Evolutionary conservation across 345 rosid genomes (phyloP).

Genomic region (Noccaea caerulescens): DNA sequence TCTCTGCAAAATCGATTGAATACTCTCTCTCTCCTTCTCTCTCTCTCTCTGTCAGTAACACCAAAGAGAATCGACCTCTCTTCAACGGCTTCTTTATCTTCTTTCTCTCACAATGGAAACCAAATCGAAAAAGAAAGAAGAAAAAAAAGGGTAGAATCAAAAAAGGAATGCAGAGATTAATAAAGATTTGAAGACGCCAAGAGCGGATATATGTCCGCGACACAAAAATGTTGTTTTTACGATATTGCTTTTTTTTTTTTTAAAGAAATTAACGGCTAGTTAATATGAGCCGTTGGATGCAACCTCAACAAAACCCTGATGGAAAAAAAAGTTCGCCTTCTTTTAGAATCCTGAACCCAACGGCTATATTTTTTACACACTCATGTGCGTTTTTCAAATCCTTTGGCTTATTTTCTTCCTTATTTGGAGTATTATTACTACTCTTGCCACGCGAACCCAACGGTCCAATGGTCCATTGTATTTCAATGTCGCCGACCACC

Average conservation of each 20-base stretch:
- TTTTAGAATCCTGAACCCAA: conserved; percentile 36
- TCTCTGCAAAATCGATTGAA: neutral
- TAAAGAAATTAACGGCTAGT: conserved; percentile 73
- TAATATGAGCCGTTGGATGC: conserved; percentile 61
- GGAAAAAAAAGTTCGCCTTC: conserved; percentile 41
- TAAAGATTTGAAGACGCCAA: conserved; percentile 45
- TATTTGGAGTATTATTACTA: conserved; percentile 21
- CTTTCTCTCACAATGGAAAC: conserved; percentile 11
- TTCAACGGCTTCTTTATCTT: conserved; percentile 27
- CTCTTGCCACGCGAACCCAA: neutral
- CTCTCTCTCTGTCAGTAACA: conserved; percentile 12
- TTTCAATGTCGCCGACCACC: conserved; percentile 37
- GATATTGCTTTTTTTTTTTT: neutral
- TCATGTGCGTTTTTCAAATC: conserved; percentile 52
- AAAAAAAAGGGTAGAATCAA: neutral
- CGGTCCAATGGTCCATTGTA: conserved; percentile 21
- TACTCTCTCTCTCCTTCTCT: conserved; percentile 2
- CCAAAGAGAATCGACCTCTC: conserved; percentile 25
- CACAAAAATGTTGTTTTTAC: conserved; percentile 10
- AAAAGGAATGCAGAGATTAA: neutral
- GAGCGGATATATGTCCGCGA: conserved; percentile 69
- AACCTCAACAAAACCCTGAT: conserved; percentile 12
- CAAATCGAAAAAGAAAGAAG: neutral
- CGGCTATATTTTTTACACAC: conserved; percentile 48
- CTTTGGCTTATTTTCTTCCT: conserved; percentile 18